Base-by-base conservation (phyloP, 192 early-diverging fungal genomes). In the Lobosporangium transversale region DNA sequence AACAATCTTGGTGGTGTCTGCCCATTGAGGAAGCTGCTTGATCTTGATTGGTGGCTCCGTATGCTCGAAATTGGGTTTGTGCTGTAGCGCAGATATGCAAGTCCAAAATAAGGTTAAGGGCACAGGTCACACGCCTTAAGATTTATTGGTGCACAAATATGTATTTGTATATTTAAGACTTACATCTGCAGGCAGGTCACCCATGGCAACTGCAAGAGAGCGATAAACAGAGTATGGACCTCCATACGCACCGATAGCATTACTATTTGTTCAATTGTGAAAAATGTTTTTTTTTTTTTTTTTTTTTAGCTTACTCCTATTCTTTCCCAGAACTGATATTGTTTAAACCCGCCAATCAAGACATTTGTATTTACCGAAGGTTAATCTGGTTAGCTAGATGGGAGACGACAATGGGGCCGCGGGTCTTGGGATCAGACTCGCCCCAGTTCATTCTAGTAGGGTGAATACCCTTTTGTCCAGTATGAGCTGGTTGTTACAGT, bases 181-280 rank as follows among this genome's bases (percentile, higher is more conserved):
- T 76, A 76, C 73, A 47, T 76, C 59, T 9, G 58, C 64, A 2
- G 91, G 83, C 15, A 98, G 81, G 18, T 94, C 93, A 33, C 94
- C 91, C 64, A 95, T 95, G 29, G 94, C 96, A 21, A 98, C 90
- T 11, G 96, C 94, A 37, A 98, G 74, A 9, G 94, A 92, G 51
- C 94, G 92, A 79, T 96, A 98, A 49, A 96, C 88, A 63, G 90
- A 93, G 78, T 98, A 96, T 9, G 94, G 88, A 8, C 94, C 96
- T 55, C 94, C 94, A 78, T 95, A 91, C 1, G 96, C 96, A 51
- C 96, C 96, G 53, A 95, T 93, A n/a, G 96, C 96, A 83, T 98
- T 98, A 70, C 88, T 87, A 68, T 18, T n/a, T n/a, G n/a, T n/a
- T n/a, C n/a, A n/a, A n/a, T n/a, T n/a, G n/a, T n/a, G n/a, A n/a